Conservation (phyloP, 2,329 filamentous ascomycete species). For the Sporothrix pallida region DNA sequence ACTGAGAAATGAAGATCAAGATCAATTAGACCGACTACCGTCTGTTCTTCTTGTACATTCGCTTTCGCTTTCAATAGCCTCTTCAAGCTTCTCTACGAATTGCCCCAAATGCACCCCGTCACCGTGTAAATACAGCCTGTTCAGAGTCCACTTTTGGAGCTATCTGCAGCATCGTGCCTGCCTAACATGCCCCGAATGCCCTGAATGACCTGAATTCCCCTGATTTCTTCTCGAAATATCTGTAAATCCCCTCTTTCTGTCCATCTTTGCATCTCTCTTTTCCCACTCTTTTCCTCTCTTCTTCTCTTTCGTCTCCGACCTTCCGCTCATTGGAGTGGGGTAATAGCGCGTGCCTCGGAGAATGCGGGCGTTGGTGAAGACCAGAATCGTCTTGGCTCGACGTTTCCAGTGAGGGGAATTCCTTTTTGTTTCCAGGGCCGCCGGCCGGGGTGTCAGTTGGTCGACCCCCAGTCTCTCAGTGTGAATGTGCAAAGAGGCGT, state of each 20-base stretch:
- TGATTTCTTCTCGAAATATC: too few species aligned
- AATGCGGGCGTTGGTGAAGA: not conserved
- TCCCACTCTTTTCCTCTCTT: not conserved
- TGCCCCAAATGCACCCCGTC: not conserved
- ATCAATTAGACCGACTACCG: too few species aligned
- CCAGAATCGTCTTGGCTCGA: not conserved
- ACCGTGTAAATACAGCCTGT: slow-evolving; percentile 26
- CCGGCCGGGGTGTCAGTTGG: not conserved
- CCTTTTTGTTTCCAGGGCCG: not conserved
- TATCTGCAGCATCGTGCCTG: slow-evolving; percentile 7
- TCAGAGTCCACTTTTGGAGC: not conserved
- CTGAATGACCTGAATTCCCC: not conserved
- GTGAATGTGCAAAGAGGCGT: not conserved
- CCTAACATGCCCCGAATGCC: not conserved
- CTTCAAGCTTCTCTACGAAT: not conserved
- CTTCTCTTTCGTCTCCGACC: not conserved
- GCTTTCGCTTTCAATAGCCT: too few species aligned
- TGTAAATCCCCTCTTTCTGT: too few species aligned
- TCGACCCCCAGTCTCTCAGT: not conserved
- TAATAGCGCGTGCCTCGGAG: slow-evolving; percentile 8
- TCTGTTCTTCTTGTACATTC: not conserved
- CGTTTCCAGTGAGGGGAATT: not conserved
- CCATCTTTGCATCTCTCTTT: not conserved
- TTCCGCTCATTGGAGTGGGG: slow-evolving; percentile 5
- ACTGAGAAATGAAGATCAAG: not conserved